A percentile compares a stretch with the other conserved stretches of the same genome.
Evolutionary conservation across 1,139 yeast species (phyloP).

Genomic region (Yamadazyma spencermartinsiae): DNA sequence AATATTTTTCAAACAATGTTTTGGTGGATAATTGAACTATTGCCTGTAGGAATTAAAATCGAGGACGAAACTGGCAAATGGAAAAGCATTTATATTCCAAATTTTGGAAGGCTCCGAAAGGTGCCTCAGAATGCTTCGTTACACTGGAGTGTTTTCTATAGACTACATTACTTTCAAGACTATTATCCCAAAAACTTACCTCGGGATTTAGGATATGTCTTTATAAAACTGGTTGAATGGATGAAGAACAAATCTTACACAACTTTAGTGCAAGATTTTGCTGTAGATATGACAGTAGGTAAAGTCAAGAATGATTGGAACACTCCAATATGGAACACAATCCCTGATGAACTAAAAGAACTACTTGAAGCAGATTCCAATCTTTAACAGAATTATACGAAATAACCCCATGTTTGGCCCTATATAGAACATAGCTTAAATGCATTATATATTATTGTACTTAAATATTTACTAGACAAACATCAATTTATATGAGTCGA

Average conservation of each 20-base stretch:
- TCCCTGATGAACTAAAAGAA: constrained; percentile 43
- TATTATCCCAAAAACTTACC: constrained; percentile 51
- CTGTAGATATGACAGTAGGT: constrained; percentile 17
- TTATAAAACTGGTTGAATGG: constrained; percentile 21
- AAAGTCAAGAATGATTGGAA: constrained; percentile 25
- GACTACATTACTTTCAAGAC: constrained; percentile 44
- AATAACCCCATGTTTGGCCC: too few species aligned
- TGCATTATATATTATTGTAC: constrained; percentile 6
- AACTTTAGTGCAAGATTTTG: constrained; percentile 11
- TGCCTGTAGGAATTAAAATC: constrained; percentile 54
- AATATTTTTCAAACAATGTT: constrained; percentile 21
- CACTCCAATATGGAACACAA: constrained; percentile 29
- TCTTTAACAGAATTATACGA: too few species aligned
- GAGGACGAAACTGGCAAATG: constrained; percentile 47
- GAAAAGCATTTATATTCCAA: constrained; percentile 50
- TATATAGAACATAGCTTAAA: neutral
- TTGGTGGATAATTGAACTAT: constrained; percentile 65
- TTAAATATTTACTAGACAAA: constrained; percentile 2
- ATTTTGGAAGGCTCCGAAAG: constrained; percentile 50
- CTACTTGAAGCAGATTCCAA: constrained; percentile 14
- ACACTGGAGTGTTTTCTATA: constrained; percentile 67
- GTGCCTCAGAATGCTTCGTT: constrained; percentile 47
- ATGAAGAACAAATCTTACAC: constrained; percentile 13
- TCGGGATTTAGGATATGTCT: constrained; percentile 20
- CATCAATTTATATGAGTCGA: neutral